Percentiles rank a stretch among this genome's conserved stretches.
Conservation (phyloP, 2,329 filamentous ascomycete species). For the Exophiala dermatitidis region DNA sequence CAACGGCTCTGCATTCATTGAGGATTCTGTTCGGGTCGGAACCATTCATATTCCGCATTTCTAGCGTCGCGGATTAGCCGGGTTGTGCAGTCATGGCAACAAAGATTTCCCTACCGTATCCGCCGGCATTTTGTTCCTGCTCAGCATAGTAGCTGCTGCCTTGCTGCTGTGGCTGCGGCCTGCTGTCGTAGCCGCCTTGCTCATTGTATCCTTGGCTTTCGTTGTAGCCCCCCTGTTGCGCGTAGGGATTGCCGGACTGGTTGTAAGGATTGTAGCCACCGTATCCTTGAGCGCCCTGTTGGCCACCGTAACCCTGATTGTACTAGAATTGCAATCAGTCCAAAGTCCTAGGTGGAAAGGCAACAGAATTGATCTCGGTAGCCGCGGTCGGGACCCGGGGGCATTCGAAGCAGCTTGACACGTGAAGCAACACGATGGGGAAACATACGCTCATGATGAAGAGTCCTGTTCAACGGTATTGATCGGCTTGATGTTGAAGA, state of each 20-base stretch:
- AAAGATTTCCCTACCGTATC: slow-evolving; percentile 38
- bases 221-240: slow-evolving; percentile 10
- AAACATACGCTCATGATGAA: slow-evolving; percentile 23
- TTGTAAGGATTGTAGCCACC: slow-evolving; percentile 40
- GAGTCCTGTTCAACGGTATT: slow-evolving; percentile 1
- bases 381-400: no score
- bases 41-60: slow-evolving; percentile 38
- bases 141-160: slow-evolving; percentile 32
- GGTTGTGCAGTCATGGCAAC: not conserved
- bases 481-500: not conserved
- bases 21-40: slow-evolving; percentile 67
- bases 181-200: not conserved
- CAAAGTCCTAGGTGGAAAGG: not conserved
- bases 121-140: slow-evolving; percentile 40
- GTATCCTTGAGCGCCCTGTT: slow-evolving; percentile 33
- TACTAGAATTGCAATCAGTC: slow-evolving; percentile 7
- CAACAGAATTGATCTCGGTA: no score
- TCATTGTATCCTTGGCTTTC: slow-evolving; percentile 29
- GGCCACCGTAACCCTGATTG: slow-evolving; percentile 5
- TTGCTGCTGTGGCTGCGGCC: slow-evolving; percentile 28
- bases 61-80: slow-evolving; percentile 27
- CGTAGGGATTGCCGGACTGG: slow-evolving; percentile 22
- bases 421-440: not conserved
- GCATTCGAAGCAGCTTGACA: no score
- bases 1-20: slow-evolving; percentile 76